Percentiles rank a stretch among this genome's conserved stretches.
These are phyloP conservation scores for Gigaspora rosea DNA, from an alignment of 192 early-diverging fungal species.

Conservation along the genomic window DNA sequence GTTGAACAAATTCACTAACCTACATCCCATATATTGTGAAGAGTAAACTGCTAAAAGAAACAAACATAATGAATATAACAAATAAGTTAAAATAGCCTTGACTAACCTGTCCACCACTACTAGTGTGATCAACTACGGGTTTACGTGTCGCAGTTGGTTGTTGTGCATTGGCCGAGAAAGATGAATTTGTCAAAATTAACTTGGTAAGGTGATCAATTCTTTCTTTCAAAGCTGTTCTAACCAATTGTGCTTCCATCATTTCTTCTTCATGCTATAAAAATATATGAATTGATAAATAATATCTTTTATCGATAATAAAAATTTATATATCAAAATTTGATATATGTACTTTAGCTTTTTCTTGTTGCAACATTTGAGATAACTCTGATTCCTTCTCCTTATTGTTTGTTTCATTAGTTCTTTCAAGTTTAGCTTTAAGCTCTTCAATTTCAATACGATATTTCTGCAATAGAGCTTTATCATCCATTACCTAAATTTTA, in stretches of 20 bases:
- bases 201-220: conserved; percentile 85
- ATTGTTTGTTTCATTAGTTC: conserved; percentile 56
- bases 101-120: conserved; percentile 20
- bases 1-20: not conserved
- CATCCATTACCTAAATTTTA: conserved; percentile 57
- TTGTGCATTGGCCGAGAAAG: conserved; percentile 49
- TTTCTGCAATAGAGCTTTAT: conserved; percentile 83
- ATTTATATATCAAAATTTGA: not conserved
- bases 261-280: conserved; percentile 55
- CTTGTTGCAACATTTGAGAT: conserved; percentile 38
- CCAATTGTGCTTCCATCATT: conserved; percentile 52
- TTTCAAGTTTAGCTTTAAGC: conserved; percentile 60
- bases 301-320: not conserved
- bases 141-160: not conserved
- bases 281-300: conserved; percentile 28
- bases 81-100: conserved; percentile 33
- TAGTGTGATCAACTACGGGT: conserved; percentile 1
- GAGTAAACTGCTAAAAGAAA: too few species aligned
- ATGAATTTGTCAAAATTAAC: conserved; percentile 75
- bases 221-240: conserved; percentile 76
- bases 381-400: conserved; percentile 57
- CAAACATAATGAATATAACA: too few species aligned
- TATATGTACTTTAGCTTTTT: conserved; percentile 33
- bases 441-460: conserved; percentile 82
- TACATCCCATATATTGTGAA: too few species aligned